Evolutionary conservation across 495 filamentous ascomycete genomes (phyloP), one percentile per base, ranked within the genome.

Genomic region (Poronia punctata): DNA sequence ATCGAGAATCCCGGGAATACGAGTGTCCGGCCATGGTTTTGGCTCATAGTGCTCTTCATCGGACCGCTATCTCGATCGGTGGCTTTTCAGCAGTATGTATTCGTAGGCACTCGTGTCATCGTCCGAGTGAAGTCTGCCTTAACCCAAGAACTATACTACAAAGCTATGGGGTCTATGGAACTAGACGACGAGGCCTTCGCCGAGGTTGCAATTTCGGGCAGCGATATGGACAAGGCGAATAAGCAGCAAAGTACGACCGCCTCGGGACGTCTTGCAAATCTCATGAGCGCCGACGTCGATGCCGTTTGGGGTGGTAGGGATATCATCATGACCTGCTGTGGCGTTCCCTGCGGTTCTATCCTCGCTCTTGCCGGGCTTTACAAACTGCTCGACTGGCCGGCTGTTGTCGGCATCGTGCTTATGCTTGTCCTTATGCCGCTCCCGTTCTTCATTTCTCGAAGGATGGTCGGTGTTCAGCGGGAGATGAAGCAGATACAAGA

Each of bases 211-310:
- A 33, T 46, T 8, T 48, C 52, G 7, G 45, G 45, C 39, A 41
- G 56, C 40, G 32, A 45, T 15, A 29, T 35, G 22, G 48, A 43
- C 12, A 57, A 53, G 38, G 35, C 51, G 34, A 36, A 21, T 12
- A 56, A 59, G 29, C 58, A 65, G 18, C 41, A 38, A 33, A 48
- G 51, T 4, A 53, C 60, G 20, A 68, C 66, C 3, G 67, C 68
- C 27, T 60, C 67, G 1, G 64, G 64, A 16, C 62, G 70, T 33
- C 49, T 74, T 14, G 68, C 68, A 24, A 74, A 68, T 28, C 53
- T 74, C 29, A 74, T 74, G 70, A 64, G 68, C 8, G 68, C 67
- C 39, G 70, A 74, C 45, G 50, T 71, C 8, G 64, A 72, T 24
- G 59, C 67, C 16, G 57, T 74, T 22, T 59, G 59, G 30, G 57